Percentiles rank a stretch among this genome's conserved stretches.
These are phyloP conservation scores for Pyrenophora teres DNA, from an alignment of 2,329 filamentous ascomycete species.

Conservation along the genomic window DNA sequence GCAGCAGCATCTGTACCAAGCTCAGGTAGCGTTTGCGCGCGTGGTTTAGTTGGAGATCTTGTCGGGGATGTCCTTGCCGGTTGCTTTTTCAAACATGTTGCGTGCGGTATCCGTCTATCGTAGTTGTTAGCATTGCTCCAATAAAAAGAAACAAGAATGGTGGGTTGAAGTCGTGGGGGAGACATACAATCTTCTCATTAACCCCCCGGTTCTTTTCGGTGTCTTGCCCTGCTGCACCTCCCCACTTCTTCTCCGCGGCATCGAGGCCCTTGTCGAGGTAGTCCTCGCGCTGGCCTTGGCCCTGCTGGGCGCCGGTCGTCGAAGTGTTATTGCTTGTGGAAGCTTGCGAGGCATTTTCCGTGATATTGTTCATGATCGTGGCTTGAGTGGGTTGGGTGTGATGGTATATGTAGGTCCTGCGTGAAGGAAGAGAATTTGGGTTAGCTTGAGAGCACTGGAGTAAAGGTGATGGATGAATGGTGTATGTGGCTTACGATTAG, in stretches of 20 bases:
- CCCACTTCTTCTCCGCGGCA: conserved; percentile 51
- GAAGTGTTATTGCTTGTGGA: conserved; percentile 3
- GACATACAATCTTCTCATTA: conserved; percentile 47
- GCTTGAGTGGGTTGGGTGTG: too few relatives aligned
- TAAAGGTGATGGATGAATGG: too few relatives aligned
- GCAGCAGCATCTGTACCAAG: too few relatives aligned
- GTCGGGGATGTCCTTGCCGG: conserved; percentile 55
- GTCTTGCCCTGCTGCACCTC: conserved; percentile 37
- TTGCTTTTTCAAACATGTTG: conserved; percentile 57
- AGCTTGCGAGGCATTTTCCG: conserved; percentile 3
- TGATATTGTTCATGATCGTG: conserved; percentile 12
- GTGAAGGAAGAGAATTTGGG: neutral
- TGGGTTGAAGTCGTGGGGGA: neutral
- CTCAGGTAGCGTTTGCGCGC: neutral
- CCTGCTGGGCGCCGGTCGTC: neutral
- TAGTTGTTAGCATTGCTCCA: neutral
- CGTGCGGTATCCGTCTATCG: conserved; percentile 54
- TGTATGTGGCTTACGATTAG: too few relatives aligned
- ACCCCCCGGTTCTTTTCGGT: conserved; percentile 48
- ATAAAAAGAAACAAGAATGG: neutral
- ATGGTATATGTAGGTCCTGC: neutral
- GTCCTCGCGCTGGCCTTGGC: conserved; percentile 14
- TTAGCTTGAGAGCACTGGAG: neutral
- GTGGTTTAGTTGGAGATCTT: conserved; percentile 54
- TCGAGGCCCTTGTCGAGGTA: conserved; percentile 24